Evolutionary conservation across 768 basidiomycete species (phyloP).

Genomic region (Podaxis sp.): DNA sequence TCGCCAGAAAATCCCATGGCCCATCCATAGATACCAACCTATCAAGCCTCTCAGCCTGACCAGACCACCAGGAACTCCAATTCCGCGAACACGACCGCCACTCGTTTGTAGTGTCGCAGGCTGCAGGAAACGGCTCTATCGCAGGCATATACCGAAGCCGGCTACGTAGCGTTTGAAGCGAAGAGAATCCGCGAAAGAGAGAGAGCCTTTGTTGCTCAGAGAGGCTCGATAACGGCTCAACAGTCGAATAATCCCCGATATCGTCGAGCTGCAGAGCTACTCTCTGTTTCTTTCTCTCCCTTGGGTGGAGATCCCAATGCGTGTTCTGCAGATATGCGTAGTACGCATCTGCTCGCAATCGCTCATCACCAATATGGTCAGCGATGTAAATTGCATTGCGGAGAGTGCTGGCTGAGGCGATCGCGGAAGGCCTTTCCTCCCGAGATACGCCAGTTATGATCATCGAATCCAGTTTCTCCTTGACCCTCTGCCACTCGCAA

Average conservation of each 20-base stretch:
- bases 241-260: background rate
- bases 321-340: background rate
- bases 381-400: background rate
- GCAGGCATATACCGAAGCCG: background rate
- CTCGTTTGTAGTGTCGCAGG: background rate
- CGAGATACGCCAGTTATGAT: background rate
- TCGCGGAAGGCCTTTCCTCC: background rate
- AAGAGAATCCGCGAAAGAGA: background rate
- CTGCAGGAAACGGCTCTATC: background rate
- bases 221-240: background rate
- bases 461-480: background rate
- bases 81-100: background rate
- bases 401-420: background rate
- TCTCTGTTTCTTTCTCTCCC: background rate
- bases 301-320: background rate
- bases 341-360: background rate
- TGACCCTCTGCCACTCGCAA: background rate
- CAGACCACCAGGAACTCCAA: background rate
- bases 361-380: background rate
- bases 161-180: constrained; percentile 1
- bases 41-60: background rate
- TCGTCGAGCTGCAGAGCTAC: background rate
- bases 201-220: constrained; percentile 1
- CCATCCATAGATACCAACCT: background rate
- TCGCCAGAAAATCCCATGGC: background rate